Conservation (phyloP, 768 basidiomycete genomes). For the Rubroboletus satanas region DNA sequence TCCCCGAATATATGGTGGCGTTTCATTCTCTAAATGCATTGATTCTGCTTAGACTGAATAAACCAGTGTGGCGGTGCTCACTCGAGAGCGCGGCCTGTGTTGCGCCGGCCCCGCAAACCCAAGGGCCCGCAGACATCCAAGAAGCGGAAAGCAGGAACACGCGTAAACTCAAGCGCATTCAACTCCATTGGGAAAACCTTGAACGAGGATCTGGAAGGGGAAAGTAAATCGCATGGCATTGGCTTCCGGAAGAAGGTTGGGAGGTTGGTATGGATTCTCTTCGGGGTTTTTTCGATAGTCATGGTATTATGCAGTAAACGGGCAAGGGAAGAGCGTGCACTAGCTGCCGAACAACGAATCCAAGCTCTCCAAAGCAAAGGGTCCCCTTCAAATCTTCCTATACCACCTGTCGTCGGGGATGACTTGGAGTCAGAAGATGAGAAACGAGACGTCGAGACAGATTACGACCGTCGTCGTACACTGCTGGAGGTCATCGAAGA, state of each 20-base stretch:
- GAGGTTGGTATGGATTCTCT: constrained; percentile 42
- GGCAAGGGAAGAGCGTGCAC: constrained; percentile 73
- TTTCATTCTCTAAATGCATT: not conserved
- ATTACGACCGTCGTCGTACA: constrained; percentile 46
- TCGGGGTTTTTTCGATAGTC: not conserved
- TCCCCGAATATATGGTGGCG: constrained; percentile 74
- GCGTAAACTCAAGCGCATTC: constrained; percentile 64
- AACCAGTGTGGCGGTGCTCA: constrained; percentile 78
- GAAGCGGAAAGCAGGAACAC: constrained; percentile 66
- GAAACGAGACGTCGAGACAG: constrained; percentile 43
- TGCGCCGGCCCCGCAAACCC: constrained; percentile 41
- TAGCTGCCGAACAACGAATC: constrained; percentile 67
- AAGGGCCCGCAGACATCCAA: constrained; percentile 62
- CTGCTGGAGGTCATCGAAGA: constrained; percentile 47
- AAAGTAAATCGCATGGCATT: constrained; percentile 41
- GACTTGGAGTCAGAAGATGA: constrained; percentile 38
- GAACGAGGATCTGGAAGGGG: constrained; percentile 38
- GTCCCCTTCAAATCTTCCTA: constrained; percentile 3
- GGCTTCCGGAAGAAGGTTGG: constrained; percentile 71
- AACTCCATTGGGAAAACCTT: constrained; percentile 52
- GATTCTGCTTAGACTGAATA: not conserved
- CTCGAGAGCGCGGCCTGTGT: constrained; percentile 52
- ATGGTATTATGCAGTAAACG: constrained; percentile 51
- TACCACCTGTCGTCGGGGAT: constrained; percentile 22
- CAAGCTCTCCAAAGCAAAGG: constrained; percentile 39